Evolutionary conservation across 306 rosid genomes (phyloP), one percentile per base, ranked within the genome.

Genomic region (Begonia peltatifolia): DNA sequence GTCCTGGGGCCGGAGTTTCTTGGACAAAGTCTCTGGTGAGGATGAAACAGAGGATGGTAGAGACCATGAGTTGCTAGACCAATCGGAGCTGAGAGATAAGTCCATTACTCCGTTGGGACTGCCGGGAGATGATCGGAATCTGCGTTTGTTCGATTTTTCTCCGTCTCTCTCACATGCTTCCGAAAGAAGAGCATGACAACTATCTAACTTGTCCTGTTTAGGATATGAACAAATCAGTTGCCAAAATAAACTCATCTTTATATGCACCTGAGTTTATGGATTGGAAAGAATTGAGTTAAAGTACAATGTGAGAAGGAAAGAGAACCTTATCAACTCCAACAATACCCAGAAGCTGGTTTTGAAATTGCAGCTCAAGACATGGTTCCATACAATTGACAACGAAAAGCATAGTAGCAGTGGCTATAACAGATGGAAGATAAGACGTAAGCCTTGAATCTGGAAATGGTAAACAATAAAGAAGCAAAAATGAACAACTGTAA

Each of bases 71-170:
- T 86, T 94, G 63, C 80, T 80, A 6, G 96, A 86, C 70, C 79
- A 68, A 46, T 83, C 88, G 3, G 75, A 79, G 74, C 93, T 86
- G 62, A 86, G 85, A 6, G 84, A 73, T 66, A 72, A 70, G 23
- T 86, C 96, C 44, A 83, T 75, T 2, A 92, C 94, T 14, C 96
- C 93, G 60, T 68, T 83, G 59, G 99, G 99, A 46, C 99, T 86
- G 12, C 83, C 64, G 0, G 99, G 94, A 20, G 69, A 41, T 3
- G 66, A 72, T 15, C 80, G 74, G 48, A 80, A 69, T 70, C 79
- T 87, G 11, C 96, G 84, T 62, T 87, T 92, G 14, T 62, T 65
- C 53, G 76, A 58, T 56, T 58, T 62, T 58, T 59, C 56, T 50
- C 56, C 67, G 46, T 56, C 41, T 15, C 56, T 38, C 38, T 35